Evolutionary conservation across 805 yeast species (phyloP).

Genomic region (Starmera quercuum): DNA sequence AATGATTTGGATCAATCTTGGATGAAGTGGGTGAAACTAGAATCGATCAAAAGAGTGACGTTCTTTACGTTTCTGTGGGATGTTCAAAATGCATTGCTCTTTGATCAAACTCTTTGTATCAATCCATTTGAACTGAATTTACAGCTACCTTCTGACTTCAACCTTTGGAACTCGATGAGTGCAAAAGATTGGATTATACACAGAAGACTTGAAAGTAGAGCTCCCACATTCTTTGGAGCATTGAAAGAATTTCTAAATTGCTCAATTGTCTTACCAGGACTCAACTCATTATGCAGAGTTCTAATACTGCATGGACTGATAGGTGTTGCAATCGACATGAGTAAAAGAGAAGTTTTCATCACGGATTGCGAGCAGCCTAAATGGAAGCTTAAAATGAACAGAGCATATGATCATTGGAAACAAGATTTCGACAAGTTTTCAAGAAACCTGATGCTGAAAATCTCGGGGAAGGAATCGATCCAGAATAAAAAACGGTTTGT

Average conservation of each 20-base stretch:
- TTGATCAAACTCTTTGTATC: background rate
- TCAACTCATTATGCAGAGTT: slow-evolving; percentile 1
- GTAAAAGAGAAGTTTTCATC: background rate
- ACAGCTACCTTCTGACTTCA: slow-evolving; percentile 1
- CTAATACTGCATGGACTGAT: slow-evolving; percentile 2
- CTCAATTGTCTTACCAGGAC: background rate
- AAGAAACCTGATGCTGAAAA: background rate
- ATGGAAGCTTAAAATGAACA: background rate
- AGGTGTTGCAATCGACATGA: background rate
- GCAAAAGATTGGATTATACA: slow-evolving; percentile 1
- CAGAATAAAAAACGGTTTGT: background rate
- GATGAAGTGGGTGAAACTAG: background rate
- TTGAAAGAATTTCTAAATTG: slow-evolving; percentile 1
- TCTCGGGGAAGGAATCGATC: background rate
- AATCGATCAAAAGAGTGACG: slow-evolving; percentile 1
- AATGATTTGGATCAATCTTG: background rate
- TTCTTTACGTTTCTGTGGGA: slow-evolving; percentile 1
- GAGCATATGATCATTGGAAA: slow-evolving; percentile 2
- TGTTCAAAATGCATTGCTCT: slow-evolving; percentile 1
- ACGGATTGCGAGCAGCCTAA: background rate
- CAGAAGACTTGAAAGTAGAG: background rate
- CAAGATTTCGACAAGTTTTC: slow-evolving; percentile 1
- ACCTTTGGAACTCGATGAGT: background rate
- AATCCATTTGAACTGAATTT: slow-evolving; percentile 1
- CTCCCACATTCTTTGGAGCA: background rate